Evolutionary conservation across 257 asterid genomes (phyloP).

Genomic region (Echium plantagineum): DNA sequence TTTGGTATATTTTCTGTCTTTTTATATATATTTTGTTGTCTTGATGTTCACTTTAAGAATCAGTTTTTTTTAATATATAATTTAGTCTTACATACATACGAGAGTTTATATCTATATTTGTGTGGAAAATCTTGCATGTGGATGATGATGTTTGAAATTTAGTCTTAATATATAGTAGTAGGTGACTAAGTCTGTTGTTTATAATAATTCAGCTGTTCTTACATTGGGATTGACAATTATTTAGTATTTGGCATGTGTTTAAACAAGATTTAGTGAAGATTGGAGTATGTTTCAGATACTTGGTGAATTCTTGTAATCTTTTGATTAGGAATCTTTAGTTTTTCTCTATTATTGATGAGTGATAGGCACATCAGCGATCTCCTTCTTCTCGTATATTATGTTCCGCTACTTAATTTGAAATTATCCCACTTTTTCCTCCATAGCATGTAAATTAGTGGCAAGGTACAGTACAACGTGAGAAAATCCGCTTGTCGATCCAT

Average conservation of each 20-base stretch:
- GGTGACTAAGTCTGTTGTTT: too few species aligned
- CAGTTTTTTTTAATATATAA: not conserved
- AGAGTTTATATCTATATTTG: too few species aligned
- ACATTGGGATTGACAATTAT: not conserved
- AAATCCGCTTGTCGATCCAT: not conserved
- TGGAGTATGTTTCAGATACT: not conserved
- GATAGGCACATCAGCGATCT: not conserved
- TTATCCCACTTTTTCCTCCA: not conserved
- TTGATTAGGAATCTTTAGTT: not conserved
- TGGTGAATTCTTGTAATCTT: not conserved
- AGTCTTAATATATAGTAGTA: too few species aligned
- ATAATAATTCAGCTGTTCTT: not conserved
- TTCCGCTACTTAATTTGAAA: not conserved
- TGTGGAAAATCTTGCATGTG: too few species aligned
- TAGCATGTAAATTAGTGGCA: too few species aligned
- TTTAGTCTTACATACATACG: not conserved
- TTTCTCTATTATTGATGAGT: not conserved
- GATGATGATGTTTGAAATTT: too few species aligned
- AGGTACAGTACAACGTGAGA: not conserved
- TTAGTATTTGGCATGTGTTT: not conserved
- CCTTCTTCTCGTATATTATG: not conserved
- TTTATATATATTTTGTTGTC: not conserved
- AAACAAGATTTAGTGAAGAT: not conserved
- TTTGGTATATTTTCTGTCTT: not conserved
- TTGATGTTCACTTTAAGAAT: not conserved